phyloP scores from a whole-genome alignment of 768 basidiomycete species.

The Amanita polypyramis region DNA sequence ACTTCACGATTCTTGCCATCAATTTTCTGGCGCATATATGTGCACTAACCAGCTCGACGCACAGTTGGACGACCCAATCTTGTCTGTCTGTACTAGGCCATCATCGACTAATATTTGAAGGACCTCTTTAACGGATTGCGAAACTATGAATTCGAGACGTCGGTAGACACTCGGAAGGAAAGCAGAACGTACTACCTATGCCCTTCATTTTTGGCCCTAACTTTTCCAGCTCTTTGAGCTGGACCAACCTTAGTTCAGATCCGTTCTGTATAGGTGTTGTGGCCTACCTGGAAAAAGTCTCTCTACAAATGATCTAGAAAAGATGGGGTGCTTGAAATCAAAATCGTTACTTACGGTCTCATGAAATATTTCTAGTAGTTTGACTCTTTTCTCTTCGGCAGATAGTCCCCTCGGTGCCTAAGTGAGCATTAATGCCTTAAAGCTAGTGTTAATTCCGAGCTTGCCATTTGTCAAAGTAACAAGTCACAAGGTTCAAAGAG shows the following conservation, averaged over 20 bases:
- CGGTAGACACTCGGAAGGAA: neutral
- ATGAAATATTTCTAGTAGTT: slow-evolving; percentile 87
- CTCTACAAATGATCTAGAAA: slow-evolving; percentile 33
- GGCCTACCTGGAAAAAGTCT: slow-evolving; percentile 67
- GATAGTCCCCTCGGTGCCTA: slow-evolving; percentile 80
- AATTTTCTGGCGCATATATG: slow-evolving; percentile 17
- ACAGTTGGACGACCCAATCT: slow-evolving; percentile 95
- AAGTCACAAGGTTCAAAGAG: neutral
- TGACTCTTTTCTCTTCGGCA: slow-evolving; percentile 82
- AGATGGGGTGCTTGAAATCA: neutral
- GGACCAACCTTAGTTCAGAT: neutral
- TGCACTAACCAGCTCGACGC: slow-evolving; percentile 17
- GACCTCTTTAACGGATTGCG: slow-evolving; percentile 88
- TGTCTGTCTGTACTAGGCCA: slow-evolving; percentile 76
- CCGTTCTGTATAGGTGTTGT: neutral
- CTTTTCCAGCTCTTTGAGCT: slow-evolving; percentile 92
- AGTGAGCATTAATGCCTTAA: neutral
- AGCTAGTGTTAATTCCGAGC: neutral
- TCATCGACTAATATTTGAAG: slow-evolving; percentile 83
- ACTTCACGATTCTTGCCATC: slow-evolving; percentile 32
- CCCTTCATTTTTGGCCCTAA: slow-evolving; percentile 83
- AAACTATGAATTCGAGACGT: slow-evolving; percentile 36
- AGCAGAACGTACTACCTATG: slow-evolving; percentile 45
- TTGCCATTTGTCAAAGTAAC: neutral
- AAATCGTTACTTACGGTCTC: slow-evolving; percentile 51